Conservation (phyloP, 345 rosid genomes). For the Rhodamnia argentea region DNA sequence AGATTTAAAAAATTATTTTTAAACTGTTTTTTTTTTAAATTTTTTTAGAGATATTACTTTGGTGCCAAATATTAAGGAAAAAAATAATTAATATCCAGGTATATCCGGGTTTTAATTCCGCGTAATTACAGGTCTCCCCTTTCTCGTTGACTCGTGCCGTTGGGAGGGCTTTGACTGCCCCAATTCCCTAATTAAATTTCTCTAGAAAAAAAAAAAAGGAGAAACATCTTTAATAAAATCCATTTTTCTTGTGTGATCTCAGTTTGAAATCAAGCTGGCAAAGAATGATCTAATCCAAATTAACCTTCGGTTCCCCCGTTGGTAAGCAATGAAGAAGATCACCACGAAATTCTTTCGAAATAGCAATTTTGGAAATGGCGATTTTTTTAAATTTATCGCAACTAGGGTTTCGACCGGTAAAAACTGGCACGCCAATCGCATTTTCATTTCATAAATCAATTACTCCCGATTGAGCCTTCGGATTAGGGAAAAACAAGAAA, state of each 20-base stretch:
- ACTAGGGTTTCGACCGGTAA: neutral
- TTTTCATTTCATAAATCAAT: neutral
- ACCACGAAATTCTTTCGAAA: neutral
- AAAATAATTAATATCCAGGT: neutral
- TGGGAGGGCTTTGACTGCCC: neutral
- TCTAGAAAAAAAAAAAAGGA: neutral
- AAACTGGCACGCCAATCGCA: fast-evolving
- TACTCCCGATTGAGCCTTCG: too few relatives aligned
- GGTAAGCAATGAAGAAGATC: neutral
- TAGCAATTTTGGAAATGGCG: fast-evolving
- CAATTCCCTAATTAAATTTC: neutral
- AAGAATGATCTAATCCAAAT: neutral
- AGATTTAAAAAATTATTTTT: too few relatives aligned
- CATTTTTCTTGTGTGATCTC: neutral
- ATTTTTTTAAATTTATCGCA: fast-evolving
- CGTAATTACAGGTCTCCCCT: neutral
- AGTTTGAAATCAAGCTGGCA: neutral
- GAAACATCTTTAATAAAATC: neutral
- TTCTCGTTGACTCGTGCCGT: neutral
- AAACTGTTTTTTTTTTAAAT: too few relatives aligned
- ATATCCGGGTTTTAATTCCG: neutral
- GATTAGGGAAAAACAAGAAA: too few relatives aligned
- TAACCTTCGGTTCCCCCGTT: neutral
- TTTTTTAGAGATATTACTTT: too few relatives aligned
- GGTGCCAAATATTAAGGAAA: too few relatives aligned